A percentile compares a stretch with the other conserved stretches of the same genome.
phyloP scores from a whole-genome alignment of 2,329 filamentous ascomycete species.

The Paracorniculantispora psalliotae region DNA sequence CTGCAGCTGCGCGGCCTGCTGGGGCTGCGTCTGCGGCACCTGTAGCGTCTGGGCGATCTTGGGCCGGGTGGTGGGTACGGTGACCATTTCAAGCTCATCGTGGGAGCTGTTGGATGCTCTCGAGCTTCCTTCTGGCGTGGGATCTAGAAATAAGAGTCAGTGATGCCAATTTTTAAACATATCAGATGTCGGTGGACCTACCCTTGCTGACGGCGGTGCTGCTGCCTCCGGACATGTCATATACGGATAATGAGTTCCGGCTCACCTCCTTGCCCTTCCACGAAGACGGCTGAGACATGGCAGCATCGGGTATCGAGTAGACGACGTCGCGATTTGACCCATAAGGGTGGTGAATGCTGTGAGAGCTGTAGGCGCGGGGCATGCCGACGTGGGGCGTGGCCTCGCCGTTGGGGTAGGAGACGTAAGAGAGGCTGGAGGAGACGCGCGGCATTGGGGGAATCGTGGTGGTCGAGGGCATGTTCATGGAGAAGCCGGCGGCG shows the following conservation, averaged over 20 bases:
- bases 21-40: not conserved
- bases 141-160: constrained; percentile 9
- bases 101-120: constrained; percentile 34
- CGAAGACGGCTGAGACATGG: constrained; percentile 23
- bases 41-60: not conserved
- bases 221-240: constrained; percentile 31
- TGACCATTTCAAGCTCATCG: constrained; percentile 37
- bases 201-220: constrained; percentile 36
- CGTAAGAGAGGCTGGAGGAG: constrained; percentile 42
- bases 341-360: constrained; percentile 32
- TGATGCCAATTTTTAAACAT: not conserved
- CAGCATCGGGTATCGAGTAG: constrained; percentile 25
- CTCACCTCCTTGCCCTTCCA: constrained; percentile 41
- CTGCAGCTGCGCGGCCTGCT: constrained; percentile 3
- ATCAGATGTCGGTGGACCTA: constrained; percentile 18
- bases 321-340: constrained; percentile 27
- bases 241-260: constrained; percentile 22
- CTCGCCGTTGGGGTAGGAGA: constrained; percentile 41
- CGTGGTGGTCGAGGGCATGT: constrained; percentile 21
- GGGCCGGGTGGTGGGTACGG: constrained; percentile 14
- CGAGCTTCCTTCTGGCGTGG: constrained; percentile 31
- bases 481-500: constrained; percentile 34
- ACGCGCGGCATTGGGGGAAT: constrained; percentile 35
- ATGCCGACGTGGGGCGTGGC: constrained; percentile 34
- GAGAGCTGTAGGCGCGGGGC: constrained; percentile 41